Evolutionary conservation across 2,329 filamentous ascomycete genomes (phyloP).

Genomic region (Pseudocercospora crystallina): DNA sequence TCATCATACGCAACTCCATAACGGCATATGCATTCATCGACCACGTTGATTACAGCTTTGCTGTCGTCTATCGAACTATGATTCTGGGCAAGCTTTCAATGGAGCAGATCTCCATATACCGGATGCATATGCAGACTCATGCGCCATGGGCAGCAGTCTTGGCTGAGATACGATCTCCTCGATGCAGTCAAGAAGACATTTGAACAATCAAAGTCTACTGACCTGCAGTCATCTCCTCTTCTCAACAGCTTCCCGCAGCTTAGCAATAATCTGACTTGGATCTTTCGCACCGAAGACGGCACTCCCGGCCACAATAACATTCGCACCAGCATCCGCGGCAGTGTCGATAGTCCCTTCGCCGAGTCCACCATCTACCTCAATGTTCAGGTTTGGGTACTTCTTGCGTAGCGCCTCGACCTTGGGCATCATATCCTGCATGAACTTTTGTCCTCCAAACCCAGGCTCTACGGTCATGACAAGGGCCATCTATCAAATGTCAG

Average conservation of each 20-base stretch:
- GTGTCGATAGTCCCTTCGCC: conserved; percentile 87
- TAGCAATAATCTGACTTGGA: conserved; percentile 80
- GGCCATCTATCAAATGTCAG: conserved; percentile 70
- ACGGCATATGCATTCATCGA: too few species aligned
- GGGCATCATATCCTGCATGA: conserved; percentile 93
- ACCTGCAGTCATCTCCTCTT: conserved; percentile 45
- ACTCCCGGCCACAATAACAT: conserved; percentile 95
- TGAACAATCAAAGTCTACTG: conserved; percentile 4
- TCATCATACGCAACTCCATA: too few species aligned
- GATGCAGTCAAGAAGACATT: too few species aligned
- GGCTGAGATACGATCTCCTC: too few species aligned
- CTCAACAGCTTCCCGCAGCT: conserved; percentile 77
- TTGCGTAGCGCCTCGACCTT: conserved; percentile 84
- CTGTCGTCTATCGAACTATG: too few species aligned
- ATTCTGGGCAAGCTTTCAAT: too few species aligned
- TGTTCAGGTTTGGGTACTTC: conserved; percentile 88
- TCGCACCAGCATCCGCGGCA: conserved; percentile 91
- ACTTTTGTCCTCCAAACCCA: conserved; percentile 96
- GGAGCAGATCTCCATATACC: too few species aligned
- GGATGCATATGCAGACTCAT: too few species aligned
- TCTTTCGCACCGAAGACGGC: conserved; percentile 93
- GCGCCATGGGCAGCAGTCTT: too few species aligned
- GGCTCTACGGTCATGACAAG: conserved; percentile 98
- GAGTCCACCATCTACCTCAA: conserved; percentile 93
- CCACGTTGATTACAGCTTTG: too few species aligned